Base-by-base conservation (phyloP, 108 stramenopile species). In the Thalassiosira profunda region DNA sequence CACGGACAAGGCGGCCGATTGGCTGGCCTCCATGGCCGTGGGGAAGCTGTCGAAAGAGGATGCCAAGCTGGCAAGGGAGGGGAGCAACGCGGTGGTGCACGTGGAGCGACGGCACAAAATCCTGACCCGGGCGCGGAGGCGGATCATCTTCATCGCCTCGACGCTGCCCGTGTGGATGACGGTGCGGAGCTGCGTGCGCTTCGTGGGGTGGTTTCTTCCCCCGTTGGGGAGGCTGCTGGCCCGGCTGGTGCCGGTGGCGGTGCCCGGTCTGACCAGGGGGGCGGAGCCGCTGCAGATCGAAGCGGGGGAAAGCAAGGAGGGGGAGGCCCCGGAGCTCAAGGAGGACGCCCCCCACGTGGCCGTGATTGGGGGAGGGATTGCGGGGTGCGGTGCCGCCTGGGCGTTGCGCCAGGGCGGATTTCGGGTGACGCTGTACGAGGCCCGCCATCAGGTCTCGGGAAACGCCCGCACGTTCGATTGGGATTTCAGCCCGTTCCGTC, bases 331-430 rank as follows among this genome's bases (percentile, higher is more conserved):
- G 21, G 45, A 58, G 11, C 33, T n/a, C 14, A 41, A 17, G 24
- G 43, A 52, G 8, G 36, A 53, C 4, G 66, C 35, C 37, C 75
- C 70, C 40, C 64, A 63, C 12, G 84, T 85, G 49, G 84, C 84
- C n/a, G 63, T 85, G 6, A 76, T 85, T 43, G 84, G 84, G 9
- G 79, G 82, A 20, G 84, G 84, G n/a, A 81, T 85, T 25, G 84
- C 84, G 5, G 84, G 84, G 3, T 82, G 81, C 42, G 81, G 81
- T 9, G 63, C 84, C 18, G 84, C 84, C 4, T 85, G 81, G 84
- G 58, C 81, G 25, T 48, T 86, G 21, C 79, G 76, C 28, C 75
- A 43, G n/a, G 68, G 63, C 20, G 84, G 81, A 5, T 80, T 75
- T 11, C 47, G 66, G 15, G 82, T 86, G 10, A 68, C 72, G 2